Evolutionary conservation across 2,329 filamentous ascomycete species (phyloP).

Genomic region (Botrytis cinerea): DNA sequence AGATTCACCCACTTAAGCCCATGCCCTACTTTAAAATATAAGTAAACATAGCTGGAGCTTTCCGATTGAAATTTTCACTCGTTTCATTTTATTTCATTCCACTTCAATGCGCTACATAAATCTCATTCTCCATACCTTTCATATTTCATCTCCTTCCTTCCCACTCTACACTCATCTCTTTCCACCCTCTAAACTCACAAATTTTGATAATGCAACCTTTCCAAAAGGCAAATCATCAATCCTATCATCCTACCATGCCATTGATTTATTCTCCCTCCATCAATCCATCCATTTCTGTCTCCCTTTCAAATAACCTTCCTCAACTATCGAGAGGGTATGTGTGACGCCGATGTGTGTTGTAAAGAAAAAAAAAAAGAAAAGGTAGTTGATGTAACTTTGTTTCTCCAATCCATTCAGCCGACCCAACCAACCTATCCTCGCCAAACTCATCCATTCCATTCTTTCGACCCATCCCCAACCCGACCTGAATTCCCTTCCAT

Average conservation of each 20-base stretch:
- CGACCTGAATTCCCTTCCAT: not conserved
- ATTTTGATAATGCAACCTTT: not conserved
- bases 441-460: not conserved
- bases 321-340: slow-evolving; percentile 4
- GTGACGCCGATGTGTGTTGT: not conserved
- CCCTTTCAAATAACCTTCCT: not conserved
- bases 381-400: not conserved
- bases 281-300: not conserved
- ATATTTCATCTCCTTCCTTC: not conserved
- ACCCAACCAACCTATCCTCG: not conserved
- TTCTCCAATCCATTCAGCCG: not conserved
- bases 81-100: slow-evolving; percentile 10
- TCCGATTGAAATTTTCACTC: not conserved
- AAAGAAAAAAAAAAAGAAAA: not conserved
- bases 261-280: not conserved
- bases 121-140: not conserved
- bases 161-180: not conserved
- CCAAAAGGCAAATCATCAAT: slow-evolving; percentile 1
- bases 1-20: not conserved
- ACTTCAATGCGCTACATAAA: not conserved
- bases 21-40: too few species aligned
- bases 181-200: not conserved
- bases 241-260: not conserved
- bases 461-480: not conserved
- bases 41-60: not conserved